phyloP scores from a whole-genome alignment of 1,284 basidiomycete species.

The Meira nashicola region DNA sequence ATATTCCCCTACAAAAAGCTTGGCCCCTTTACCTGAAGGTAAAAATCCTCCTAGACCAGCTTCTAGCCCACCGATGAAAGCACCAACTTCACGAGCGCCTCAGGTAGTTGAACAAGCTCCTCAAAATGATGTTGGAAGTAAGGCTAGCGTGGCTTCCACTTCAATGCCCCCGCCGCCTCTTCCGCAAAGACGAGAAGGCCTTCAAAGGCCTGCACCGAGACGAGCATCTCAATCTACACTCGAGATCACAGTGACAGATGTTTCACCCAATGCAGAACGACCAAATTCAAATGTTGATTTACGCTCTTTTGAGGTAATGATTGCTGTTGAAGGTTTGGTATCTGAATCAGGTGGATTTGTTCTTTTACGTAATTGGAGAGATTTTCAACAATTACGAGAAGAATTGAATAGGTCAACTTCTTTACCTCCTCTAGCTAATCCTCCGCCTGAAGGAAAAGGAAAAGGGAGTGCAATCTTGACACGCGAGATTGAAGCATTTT shows the following conservation, averaged over 20 bases:
- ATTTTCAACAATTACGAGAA: constrained; percentile 41
- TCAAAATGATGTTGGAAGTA: no score
- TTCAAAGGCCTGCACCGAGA: background rate
- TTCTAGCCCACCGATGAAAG: background rate
- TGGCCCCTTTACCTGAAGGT: background rate
- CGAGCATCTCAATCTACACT: background rate
- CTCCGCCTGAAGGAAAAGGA: constrained; percentile 26
- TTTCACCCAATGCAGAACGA: constrained; percentile 36
- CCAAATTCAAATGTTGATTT: constrained; percentile 25
- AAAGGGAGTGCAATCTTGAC: constrained; percentile 29
- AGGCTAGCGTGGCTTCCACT: background rate
- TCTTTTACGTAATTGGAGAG: constrained; percentile 41
- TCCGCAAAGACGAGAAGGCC: background rate
- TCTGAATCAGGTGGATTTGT: constrained; percentile 39
- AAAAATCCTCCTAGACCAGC: background rate
- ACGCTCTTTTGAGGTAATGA: constrained; percentile 41
- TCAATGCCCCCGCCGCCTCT: background rate
- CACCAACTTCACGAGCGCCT: no score
- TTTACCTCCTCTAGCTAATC: background rate
- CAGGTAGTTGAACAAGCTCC: background rate
- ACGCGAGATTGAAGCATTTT: constrained; percentile 32
- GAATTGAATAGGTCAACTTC: constrained; percentile 20
- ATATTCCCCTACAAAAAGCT: background rate
- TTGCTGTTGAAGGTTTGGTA: constrained; percentile 37
- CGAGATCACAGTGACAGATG: constrained; percentile 34